Conservation (phyloP, 768 basidiomycete genomes). For the Leccinum barrowsii region DNA sequence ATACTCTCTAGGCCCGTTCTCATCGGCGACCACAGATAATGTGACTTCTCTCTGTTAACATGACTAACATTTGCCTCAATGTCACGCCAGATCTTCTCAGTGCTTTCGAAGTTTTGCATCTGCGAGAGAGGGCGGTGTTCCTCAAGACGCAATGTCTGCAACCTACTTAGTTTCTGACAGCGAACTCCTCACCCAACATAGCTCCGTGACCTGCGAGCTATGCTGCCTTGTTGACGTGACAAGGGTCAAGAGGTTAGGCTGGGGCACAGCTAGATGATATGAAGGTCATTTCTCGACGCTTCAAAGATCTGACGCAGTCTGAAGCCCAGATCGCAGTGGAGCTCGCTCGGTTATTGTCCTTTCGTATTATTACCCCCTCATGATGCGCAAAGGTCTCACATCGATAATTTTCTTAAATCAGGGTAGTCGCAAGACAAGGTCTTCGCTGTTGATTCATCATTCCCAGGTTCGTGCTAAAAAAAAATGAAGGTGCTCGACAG, state of each 20-base stretch:
- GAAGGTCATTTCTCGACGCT: neutral
- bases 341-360: constrained; percentile 50
- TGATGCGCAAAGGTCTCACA: constrained; percentile 57
- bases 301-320: constrained; percentile 1
- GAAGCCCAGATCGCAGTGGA: constrained; percentile 49
- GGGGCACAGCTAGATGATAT: constrained; percentile 37
- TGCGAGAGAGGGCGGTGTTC: constrained; percentile 46
- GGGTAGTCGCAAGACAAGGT: constrained; percentile 58
- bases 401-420: constrained; percentile 53
- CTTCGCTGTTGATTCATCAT: constrained; percentile 82
- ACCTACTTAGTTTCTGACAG: constrained; percentile 22
- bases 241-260: constrained; percentile 28
- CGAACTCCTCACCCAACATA: constrained; percentile 56
- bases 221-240: constrained; percentile 39
- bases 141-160: constrained; percentile 71
- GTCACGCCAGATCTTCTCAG: constrained; percentile 64
- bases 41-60: constrained; percentile 15
- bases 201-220: constrained; percentile 31
- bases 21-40: constrained; percentile 38
- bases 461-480: constrained; percentile 57
- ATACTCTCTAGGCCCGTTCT: constrained; percentile 36
- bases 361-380: constrained; percentile 75
- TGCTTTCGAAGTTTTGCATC: constrained; percentile 69
- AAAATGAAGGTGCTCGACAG: neutral
- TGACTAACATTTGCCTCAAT: constrained; percentile 39